phyloP scores from a whole-genome alignment of 23 red algal genomes.

The Cyanidium caldarium region DNA sequence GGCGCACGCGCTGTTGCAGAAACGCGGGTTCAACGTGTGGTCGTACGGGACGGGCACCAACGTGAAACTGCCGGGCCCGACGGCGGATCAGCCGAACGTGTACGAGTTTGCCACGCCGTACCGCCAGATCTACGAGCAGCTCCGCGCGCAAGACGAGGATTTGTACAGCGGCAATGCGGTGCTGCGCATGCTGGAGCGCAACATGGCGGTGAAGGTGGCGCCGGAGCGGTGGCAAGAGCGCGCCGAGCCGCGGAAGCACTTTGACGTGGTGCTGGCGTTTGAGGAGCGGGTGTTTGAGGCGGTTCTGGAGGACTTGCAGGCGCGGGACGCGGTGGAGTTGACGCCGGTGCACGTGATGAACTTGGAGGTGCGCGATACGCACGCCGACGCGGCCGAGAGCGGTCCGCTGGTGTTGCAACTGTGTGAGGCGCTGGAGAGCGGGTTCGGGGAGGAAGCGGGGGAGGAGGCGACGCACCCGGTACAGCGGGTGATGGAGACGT shows the following conservation, averaged over 20 bases:
- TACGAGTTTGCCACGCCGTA: constrained; percentile 68
- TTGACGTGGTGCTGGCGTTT: constrained; percentile 66
- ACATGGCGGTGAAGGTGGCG: constrained; percentile 46
- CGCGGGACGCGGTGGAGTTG: constrained; percentile 33
- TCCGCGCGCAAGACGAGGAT: constrained; percentile 27
- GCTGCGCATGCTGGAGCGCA: constrained; percentile 62
- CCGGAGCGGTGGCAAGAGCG: constrained; percentile 59
- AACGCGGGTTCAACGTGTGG: constrained; percentile 41
- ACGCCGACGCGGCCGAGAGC: constrained; percentile 36
- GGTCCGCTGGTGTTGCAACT: constrained; percentile 41
- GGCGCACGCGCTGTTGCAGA: constrained; percentile 36
- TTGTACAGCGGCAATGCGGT: constrained; percentile 36
- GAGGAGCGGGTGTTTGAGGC: constrained; percentile 65
- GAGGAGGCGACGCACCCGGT: constrained; percentile 19
- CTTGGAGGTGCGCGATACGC: constrained; percentile 59
- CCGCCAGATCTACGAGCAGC: constrained; percentile 44
- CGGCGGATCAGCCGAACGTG: constrained; percentile 30
- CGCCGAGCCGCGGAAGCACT: constrained; percentile 5
- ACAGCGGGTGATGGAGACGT: constrained; percentile 22
- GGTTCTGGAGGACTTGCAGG: constrained; percentile 55
- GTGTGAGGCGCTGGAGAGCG: constrained; percentile 33
- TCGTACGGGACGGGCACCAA: constrained; percentile 60
- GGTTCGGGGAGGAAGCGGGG: neutral
- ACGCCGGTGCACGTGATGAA: constrained; percentile 45
- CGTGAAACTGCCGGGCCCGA: constrained; percentile 53